Evolutionary conservation across 495 filamentous ascomycete genomes (phyloP).

Genomic region (Evansstolkia leycettana): DNA sequence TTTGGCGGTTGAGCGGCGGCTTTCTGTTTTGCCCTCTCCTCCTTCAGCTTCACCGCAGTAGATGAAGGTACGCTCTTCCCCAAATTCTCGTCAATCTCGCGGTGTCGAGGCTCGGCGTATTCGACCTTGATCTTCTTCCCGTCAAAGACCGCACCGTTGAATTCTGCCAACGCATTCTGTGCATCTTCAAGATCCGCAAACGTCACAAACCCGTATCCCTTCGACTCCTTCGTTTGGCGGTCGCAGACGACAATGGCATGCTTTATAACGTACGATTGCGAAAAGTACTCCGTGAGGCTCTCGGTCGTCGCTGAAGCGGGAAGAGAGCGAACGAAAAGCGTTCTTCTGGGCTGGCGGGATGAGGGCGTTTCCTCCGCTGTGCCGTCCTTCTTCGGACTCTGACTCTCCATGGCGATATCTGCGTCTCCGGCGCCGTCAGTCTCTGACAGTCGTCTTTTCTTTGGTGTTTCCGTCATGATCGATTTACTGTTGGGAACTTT

Average conservation of each 20-base stretch:
- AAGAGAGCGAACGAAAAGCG: constrained; percentile 85
- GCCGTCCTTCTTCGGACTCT: constrained; percentile 11
- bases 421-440: constrained; percentile 6
- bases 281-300: constrained; percentile 74
- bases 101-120: constrained; percentile 72
- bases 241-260: constrained; percentile 84
- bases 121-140: constrained; percentile 71
- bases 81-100: constrained; percentile 43
- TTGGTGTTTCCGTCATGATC: constrained; percentile 24
- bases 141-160: constrained; percentile 59
- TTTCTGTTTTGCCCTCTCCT: constrained; percentile 41
- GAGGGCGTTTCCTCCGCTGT: constrained; percentile 9
- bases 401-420: constrained; percentile 12
- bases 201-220: constrained; percentile 93
- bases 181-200: constrained; percentile 92
- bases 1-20: constrained; percentile 55
- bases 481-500: constrained; percentile 8
- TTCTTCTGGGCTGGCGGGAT: constrained; percentile 37
- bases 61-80: constrained; percentile 36
- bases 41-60: constrained; percentile 39
- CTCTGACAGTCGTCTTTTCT: constrained; percentile 21
- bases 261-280: constrained; percentile 84
- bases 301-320: constrained; percentile 70
- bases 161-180: constrained; percentile 59
- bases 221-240: constrained; percentile 65